These are phyloP conservation scores for Ceratobasidium sp. DNA, from an alignment of 1,284 basidiomycete genomes.

Conservation along the genomic window DNA sequence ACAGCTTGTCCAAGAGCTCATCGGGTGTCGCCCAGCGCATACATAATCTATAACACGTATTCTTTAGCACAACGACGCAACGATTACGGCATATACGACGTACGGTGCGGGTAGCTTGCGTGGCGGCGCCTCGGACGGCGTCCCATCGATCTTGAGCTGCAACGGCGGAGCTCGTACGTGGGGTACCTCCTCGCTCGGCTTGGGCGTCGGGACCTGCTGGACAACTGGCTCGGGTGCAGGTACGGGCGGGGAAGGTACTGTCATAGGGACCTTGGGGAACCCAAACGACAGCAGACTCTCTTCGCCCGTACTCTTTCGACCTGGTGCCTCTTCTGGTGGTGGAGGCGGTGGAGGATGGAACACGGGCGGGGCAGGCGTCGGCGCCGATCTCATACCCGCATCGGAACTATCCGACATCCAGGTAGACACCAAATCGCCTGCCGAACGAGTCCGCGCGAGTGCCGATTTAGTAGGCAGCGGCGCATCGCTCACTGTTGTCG, in stretches of 20 bases:
- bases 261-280: conserved; percentile 40
- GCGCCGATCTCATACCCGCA: not conserved
- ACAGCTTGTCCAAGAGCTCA: conserved; percentile 49
- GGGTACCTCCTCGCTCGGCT: conserved; percentile 35
- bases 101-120: conserved; percentile 39
- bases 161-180: conserved; percentile 28
- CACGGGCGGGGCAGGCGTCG: not conserved
- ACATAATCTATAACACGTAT: conserved; percentile 20
- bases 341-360: conserved; percentile 7
- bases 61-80: not conserved
- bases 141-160: conserved; percentile 43
- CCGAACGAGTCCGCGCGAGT: conserved; percentile 21
- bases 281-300: conserved; percentile 32
- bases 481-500: not conserved
- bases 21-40: conserved; percentile 50
- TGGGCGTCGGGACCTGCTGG: conserved; percentile 32
- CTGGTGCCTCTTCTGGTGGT: not conserved
- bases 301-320: not conserved
- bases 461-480: conserved; percentile 9
- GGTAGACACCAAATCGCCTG: conserved; percentile 29
- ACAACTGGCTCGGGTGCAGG: not conserved
- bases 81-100: conserved; percentile 17
- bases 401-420: conserved; percentile 44
- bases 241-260: conserved; percentile 6
- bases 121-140: conserved; percentile 39